Percentiles rank a stretch among this genome's conserved stretches.
Evolutionary conservation across 805 yeast species (phyloP).

Genomic region (Candida piceae): DNA sequence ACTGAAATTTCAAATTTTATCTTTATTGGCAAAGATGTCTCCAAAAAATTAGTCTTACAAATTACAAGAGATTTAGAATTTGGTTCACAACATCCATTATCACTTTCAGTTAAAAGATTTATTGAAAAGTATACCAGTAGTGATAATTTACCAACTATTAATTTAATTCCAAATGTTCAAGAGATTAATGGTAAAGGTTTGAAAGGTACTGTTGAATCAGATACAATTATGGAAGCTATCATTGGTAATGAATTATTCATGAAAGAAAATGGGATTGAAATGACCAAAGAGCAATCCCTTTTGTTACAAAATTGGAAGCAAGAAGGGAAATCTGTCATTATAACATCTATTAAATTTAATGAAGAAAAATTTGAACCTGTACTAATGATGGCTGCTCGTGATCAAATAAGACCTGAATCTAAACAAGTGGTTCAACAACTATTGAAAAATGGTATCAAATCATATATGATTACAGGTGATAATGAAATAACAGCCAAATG

Average conservation of each 20-base stretch:
- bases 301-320: slow-evolving; percentile 50
- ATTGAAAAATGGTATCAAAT: slow-evolving; percentile 39
- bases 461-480: slow-evolving; percentile 80
- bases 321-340: slow-evolving; percentile 58
- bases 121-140: slow-evolving; percentile 21
- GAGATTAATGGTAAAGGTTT: slow-evolving; percentile 61
- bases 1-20: slow-evolving; percentile 50
- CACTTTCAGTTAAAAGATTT: slow-evolving; percentile 47
- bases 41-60: slow-evolving; percentile 35
- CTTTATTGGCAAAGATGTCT: slow-evolving; percentile 17
- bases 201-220: slow-evolving; percentile 36
- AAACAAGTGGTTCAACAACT: slow-evolving; percentile 41
- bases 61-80: slow-evolving; percentile 54
- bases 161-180: slow-evolving; percentile 41
- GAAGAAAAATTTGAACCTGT: slow-evolving; percentile 34
- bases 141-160: slow-evolving; percentile 20
- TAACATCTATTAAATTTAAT: slow-evolving; percentile 41
- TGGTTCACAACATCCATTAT: slow-evolving; percentile 66
- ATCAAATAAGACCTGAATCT: slow-evolving; percentile 56
- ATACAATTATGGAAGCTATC: slow-evolving; percentile 32
- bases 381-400: slow-evolving; percentile 56
- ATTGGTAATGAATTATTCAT: slow-evolving; percentile 61
- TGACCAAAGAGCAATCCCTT: slow-evolving; percentile 32
- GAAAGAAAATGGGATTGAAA: slow-evolving; percentile 38
- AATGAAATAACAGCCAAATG: slow-evolving; percentile 62